phyloP scores from a whole-genome alignment of 106 monocot genomes.

The Hemerocallis citrina region DNA sequence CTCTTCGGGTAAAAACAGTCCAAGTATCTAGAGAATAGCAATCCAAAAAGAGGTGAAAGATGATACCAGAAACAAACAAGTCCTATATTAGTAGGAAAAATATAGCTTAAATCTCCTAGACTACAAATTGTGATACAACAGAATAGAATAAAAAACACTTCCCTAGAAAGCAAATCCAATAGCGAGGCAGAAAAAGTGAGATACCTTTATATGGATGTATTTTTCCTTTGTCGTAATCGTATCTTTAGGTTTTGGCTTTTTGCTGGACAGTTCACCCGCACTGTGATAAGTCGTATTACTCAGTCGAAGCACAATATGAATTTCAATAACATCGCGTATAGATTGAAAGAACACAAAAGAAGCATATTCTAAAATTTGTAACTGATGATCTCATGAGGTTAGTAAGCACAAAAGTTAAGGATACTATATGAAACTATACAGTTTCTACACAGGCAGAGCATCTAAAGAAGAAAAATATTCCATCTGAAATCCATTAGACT shows the following conservation, averaged over 20 bases:
- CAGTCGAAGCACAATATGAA: not conserved
- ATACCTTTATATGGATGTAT: conserved; percentile 87
- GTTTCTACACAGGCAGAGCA: not conserved
- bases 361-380: not conserved
- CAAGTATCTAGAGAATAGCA: not conserved
- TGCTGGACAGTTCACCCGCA: conserved; percentile 28
- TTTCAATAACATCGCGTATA: not conserved
- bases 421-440: not conserved
- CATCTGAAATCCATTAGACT: too few relatives aligned
- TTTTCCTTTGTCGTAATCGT: conserved; percentile 67
- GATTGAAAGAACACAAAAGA: not conserved
- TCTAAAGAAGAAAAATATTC: too few relatives aligned
- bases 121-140: not conserved
- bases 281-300: conserved; percentile 30
- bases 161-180: not conserved
- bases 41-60: not conserved
- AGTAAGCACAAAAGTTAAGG: not conserved
- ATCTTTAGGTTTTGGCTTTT: conserved; percentile 63
- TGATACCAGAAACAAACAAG: not conserved
- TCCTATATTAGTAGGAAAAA: not conserved
- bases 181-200: not conserved
- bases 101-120: too few relatives aligned
- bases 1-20: not conserved
- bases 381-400: too few relatives aligned
- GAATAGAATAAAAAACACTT: not conserved